A percentile compares a stretch with the other conserved stretches of the same genome.
Conservation (phyloP, 768 basidiomycete genomes). For the Mycena latifolia region DNA sequence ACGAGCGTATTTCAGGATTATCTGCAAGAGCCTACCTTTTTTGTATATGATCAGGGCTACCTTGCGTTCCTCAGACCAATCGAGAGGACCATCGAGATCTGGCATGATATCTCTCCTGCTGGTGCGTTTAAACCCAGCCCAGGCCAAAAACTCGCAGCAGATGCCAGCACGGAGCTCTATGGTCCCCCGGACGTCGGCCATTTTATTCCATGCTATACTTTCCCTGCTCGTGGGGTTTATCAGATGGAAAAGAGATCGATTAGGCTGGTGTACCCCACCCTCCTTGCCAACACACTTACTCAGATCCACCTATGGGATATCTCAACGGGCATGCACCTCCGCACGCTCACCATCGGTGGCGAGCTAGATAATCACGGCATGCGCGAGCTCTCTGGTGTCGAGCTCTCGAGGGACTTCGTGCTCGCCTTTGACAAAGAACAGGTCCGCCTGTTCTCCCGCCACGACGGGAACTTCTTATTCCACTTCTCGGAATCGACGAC, state of each 20-base stretch:
- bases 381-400: background rate
- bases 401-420: slow-evolving; percentile 1
- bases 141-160: background rate
- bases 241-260: too few species aligned
- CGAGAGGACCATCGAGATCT: background rate
- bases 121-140: background rate
- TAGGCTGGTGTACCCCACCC: too few species aligned
- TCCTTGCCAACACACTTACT: too few species aligned
- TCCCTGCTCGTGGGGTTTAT: too few species aligned
- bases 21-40: background rate
- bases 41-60: slow-evolving; percentile 17
- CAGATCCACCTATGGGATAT: too few species aligned
- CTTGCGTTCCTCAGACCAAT: background rate
- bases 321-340: too few species aligned
- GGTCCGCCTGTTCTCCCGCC: slow-evolving; percentile 17
- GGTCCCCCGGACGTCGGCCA: slow-evolving; percentile 8
- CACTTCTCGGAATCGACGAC: background rate
- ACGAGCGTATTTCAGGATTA: background rate
- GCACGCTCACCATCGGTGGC: too few species aligned
- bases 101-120: background rate
- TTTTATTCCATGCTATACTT: slow-evolving; percentile 9
- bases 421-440: background rate
- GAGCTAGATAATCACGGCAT: background rate
- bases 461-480: slow-evolving; percentile 18
- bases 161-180: background rate